Percentiles rank a stretch among this genome's conserved stretches.
phyloP scores from a whole-genome alignment of 2,329 filamentous ascomycete genomes.

The Diplocarpon mali region DNA sequence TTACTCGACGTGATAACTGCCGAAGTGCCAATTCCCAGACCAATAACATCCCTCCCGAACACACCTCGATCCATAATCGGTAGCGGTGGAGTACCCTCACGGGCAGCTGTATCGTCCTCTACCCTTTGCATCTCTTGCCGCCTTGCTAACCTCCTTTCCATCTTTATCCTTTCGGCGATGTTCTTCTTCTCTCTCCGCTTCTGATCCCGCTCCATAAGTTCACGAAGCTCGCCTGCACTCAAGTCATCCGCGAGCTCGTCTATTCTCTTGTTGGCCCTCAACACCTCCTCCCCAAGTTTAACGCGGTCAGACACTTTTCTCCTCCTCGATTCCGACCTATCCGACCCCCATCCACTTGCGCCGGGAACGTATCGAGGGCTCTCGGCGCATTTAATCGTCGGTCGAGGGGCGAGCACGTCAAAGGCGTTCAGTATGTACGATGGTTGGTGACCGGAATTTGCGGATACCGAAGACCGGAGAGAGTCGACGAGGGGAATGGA shows the following conservation, averaged over 20 bases:
- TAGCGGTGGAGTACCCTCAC: constrained; percentile 39
- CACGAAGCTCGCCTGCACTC: constrained; percentile 71
- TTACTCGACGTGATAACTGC: constrained; percentile 46
- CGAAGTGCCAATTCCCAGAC: constrained; percentile 45
- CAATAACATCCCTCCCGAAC: constrained; percentile 44
- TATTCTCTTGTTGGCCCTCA: constrained; percentile 51
- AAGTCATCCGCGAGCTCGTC: constrained; percentile 73
- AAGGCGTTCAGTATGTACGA: constrained; percentile 74
- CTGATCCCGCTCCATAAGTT: constrained; percentile 82
- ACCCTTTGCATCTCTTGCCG: constrained; percentile 55
- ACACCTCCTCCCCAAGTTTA: constrained; percentile 48
- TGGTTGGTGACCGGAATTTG: constrained; percentile 54
- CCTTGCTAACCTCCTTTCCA: constrained; percentile 52
- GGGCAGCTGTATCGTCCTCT: constrained; percentile 43
- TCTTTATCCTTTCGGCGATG: constrained; percentile 53
- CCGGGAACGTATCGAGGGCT: constrained; percentile 45
- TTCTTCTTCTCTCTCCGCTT: constrained; percentile 68
- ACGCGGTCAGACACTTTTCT: constrained; percentile 39
- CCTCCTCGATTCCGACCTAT: constrained; percentile 34
- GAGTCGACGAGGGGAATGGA: constrained; percentile 67
- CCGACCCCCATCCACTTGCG: constrained; percentile 33
- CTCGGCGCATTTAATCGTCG: constrained; percentile 65
- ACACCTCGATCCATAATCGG: constrained; percentile 50
- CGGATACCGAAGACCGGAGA: constrained; percentile 65
- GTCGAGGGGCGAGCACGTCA: constrained; percentile 73